Conservation (phyloP, 192 early-diverging fungal species). For the Rhizophagus prolifer region DNA sequence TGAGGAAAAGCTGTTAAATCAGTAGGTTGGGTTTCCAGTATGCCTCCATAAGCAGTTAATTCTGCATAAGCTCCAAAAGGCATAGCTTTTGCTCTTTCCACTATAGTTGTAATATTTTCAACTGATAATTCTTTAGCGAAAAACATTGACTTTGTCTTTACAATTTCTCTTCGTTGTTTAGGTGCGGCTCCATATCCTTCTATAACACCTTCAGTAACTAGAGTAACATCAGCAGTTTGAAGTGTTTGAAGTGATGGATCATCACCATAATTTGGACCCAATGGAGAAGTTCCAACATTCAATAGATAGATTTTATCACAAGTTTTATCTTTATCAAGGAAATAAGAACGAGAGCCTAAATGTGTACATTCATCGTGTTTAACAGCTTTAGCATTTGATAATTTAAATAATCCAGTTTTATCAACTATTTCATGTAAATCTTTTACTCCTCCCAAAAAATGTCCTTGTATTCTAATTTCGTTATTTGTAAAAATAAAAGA, state of each 20-base stretch:
- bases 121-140: background rate
- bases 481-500: background rate
- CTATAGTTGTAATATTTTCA: background rate
- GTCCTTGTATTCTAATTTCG: background rate
- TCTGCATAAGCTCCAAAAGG: slow-evolving; percentile 11
- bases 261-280: background rate
- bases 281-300: slow-evolving; percentile 25
- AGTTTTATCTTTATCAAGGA: background rate
- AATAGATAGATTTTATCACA: slow-evolving; percentile 1
- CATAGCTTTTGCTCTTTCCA: too few relatives aligned
- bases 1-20: slow-evolving; percentile 17
- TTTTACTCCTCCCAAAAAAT: background rate
- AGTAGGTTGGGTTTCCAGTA: background rate
- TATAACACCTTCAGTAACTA: slow-evolving; percentile 3
- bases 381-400: background rate
- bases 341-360: slow-evolving; percentile 7
- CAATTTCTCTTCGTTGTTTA: background rate
- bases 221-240: background rate
- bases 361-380: background rate
- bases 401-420: background rate
- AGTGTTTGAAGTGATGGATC: background rate
- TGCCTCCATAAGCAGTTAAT: slow-evolving; percentile 14
- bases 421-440: background rate
- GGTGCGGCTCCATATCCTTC: background rate
- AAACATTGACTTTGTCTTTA: slow-evolving; percentile 24